phyloP scores from a whole-genome alignment of 2,329 filamentous ascomycete genomes.

The Aspergillus costaricaensis region DNA sequence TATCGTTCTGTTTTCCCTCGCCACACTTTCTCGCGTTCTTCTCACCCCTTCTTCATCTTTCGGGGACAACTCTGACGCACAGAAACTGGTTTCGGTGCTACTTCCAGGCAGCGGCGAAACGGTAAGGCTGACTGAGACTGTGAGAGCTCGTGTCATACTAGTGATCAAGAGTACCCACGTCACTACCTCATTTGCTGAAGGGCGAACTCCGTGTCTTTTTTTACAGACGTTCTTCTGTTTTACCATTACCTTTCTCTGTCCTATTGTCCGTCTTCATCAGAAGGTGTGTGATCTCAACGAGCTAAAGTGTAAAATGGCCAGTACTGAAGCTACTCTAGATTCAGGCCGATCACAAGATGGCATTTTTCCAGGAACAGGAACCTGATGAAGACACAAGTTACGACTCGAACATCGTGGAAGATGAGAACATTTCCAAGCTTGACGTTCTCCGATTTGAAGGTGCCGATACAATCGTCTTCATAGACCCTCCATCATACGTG shows the following conservation, averaged over 20 bases:
- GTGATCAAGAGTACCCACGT: neutral
- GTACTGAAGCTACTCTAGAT: neutral
- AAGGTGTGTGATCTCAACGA: no score
- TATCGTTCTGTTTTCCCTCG: no score
- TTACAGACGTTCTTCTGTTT: no score
- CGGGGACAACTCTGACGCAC: no score
- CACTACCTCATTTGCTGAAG: neutral
- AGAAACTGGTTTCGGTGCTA: no score
- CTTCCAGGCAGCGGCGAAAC: neutral
- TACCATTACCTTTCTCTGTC: no score
- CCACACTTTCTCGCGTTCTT: no score
- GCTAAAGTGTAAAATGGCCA: no score
- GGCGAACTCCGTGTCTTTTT: neutral
- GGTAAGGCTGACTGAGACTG: neutral
- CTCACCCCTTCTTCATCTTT: no score
- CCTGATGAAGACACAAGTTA: neutral
- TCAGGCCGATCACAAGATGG: neutral
- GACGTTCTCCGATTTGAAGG: constrained; percentile 18
- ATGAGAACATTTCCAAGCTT: neutral
- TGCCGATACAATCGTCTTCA: constrained; percentile 43
- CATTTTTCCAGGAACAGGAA: neutral
- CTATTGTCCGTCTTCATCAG: no score
- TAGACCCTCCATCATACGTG: constrained; percentile 34
- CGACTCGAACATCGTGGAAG: no score
- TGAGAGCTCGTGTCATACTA: neutral